Base-by-base conservation (phyloP, 805 yeast genomes). In the Ogataea siamensis region DNA sequence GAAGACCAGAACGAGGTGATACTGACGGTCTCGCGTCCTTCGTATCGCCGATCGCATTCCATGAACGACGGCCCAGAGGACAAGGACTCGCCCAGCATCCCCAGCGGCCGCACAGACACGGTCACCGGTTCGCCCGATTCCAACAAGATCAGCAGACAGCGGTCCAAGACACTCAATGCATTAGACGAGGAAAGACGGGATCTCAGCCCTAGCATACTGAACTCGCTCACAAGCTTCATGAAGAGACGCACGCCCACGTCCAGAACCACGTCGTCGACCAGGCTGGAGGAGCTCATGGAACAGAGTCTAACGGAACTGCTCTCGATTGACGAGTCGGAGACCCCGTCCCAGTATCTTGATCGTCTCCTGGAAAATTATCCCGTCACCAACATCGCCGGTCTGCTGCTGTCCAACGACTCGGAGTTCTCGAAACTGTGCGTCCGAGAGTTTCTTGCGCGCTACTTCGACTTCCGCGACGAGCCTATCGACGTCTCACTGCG, bases 401-500 rank as follows among this genome's bases (percentile, higher is more conserved):
- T 61, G 11, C 46, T 71, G 14, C 45, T 68, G 3, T 38, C 50
- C 19, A 50, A 54, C 5, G 67, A 66, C 43, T 43, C 40, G 5
- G 50, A 56, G 4, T 58, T 57, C 17, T 36, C 63, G 37, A 53
- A 43, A 31, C 23, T 11, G 7, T 43, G 53, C 9, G 40, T 51
- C 21, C 42, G 52, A 29, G 54, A 55, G 29, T 54, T 48, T 25
- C 52, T 62, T 34, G 44, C 62, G 28, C 44, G 57, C 11, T 63
- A 57, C 32, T 78, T 79, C 49, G 66, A 74, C 37, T 79, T 83
- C 41, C 29, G 49, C 2, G 64, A 63, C 17, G 75, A 74, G 44
- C 84, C 93, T 0, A 50, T 84, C 12, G 93, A 84, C 50, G 63
- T 84, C 42, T 70, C 89, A 0, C 57, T 84, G 35, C 62, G 89